phyloP scores from a whole-genome alignment of 345 rosid species.

The Gossypium stocksii region DNA sequence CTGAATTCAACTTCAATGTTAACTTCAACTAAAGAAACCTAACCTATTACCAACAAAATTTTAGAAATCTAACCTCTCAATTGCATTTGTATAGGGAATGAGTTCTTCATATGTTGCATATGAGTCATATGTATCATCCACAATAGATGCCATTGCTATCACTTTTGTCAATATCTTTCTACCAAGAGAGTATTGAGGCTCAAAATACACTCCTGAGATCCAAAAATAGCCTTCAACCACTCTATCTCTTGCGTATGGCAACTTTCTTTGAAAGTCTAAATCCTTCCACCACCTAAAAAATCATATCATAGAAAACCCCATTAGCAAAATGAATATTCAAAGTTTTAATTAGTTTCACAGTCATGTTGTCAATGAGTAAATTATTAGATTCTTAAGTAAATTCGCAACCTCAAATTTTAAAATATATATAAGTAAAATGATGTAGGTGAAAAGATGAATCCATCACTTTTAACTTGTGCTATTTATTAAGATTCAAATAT shows the following conservation, averaged over 20 bases:
- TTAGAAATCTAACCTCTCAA: constrained; percentile 18
- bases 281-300: constrained; percentile 32
- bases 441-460: too few relatives aligned
- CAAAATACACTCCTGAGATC: constrained; percentile 20
- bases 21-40: too few relatives aligned
- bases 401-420: too few relatives aligned
- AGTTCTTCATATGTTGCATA: constrained; percentile 24
- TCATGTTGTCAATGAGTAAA: neutral
- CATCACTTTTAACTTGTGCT: too few relatives aligned
- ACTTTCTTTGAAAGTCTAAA: constrained; percentile 20
- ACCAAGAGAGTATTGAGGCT: constrained; percentile 19
- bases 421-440: too few relatives aligned
- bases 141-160: constrained; percentile 12
- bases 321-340: neutral
- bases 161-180: constrained; percentile 23
- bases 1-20: constrained; percentile 1
- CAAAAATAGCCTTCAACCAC: constrained; percentile 29
- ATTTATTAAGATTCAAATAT: too few relatives aligned
- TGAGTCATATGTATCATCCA: constrained; percentile 28
- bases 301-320: neutral
- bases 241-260: constrained; percentile 32
- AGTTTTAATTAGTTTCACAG: neutral
- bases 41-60: too few relatives aligned
- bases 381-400: neutral
- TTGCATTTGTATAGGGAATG: constrained; percentile 15